These are phyloP conservation scores for Rubus parviflorus DNA, from an alignment of 306 rosid genomes.

Conservation along the genomic window DNA sequence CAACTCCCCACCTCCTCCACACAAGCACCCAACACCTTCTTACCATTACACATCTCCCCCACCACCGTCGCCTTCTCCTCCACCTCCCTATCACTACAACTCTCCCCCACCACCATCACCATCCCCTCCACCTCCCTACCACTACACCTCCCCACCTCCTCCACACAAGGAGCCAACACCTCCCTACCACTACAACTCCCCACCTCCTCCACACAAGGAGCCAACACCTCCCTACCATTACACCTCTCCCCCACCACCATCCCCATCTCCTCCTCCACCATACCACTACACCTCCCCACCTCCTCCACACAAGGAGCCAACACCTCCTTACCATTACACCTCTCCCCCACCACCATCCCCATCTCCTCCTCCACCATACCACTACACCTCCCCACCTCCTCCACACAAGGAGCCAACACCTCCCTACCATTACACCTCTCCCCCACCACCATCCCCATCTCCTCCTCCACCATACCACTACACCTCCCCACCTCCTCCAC, in stretches of 20 bases:
- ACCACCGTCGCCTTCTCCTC: constrained; percentile 34
- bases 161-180: constrained; percentile 31
- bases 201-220: constrained; percentile 16
- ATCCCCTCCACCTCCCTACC: constrained; percentile 25
- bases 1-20: constrained; percentile 34
- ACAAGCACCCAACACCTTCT: constrained; percentile 16
- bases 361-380: constrained; percentile 32
- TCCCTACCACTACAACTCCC: constrained; percentile 54
- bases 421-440: constrained; percentile 51
- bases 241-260: constrained; percentile 45
- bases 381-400: constrained; percentile 50
- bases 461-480: constrained; percentile 44
- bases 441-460: constrained; percentile 51
- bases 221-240: constrained; percentile 29
- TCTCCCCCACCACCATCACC: no score
- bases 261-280: constrained; percentile 34
- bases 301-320: constrained; percentile 21
- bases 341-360: constrained; percentile 43
- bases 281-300: constrained; percentile 42
- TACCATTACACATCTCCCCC: constrained; percentile 46
- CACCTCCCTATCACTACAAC: constrained; percentile 48
- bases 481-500: constrained; percentile 37
- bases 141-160: constrained; percentile 24
- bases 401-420: constrained; percentile 36
- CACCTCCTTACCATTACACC: constrained; percentile 35